These are phyloP conservation scores for Aristolochia californica DNA, from an alignment of 164 flowering plant species.

Conservation along the genomic window DNA sequence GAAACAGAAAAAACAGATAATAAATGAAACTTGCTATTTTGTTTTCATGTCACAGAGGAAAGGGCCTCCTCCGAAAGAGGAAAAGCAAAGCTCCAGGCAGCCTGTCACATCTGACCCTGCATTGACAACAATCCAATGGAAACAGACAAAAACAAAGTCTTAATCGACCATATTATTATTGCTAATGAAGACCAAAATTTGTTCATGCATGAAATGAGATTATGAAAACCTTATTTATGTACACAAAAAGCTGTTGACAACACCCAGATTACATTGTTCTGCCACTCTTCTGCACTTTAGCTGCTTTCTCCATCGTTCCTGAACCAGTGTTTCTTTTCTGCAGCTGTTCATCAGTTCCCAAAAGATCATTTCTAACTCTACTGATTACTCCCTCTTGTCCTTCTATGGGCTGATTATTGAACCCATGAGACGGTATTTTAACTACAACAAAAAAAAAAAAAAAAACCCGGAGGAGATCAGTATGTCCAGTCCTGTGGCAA, in stretches of 20 bases:
- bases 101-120: not conserved
- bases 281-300: not conserved
- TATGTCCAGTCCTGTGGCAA: slow-evolving; percentile 40
- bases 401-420: not conserved
- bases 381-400: not conserved
- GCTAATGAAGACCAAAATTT: no score
- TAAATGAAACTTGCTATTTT: not conserved
- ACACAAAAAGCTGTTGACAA: not conserved
- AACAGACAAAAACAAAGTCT: not conserved
- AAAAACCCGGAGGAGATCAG: slow-evolving; percentile 11
- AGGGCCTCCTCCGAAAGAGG: not conserved
- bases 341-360: not conserved
- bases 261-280: not conserved
- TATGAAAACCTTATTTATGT: not conserved
- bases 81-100: not conserved
- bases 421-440: not conserved
- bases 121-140: not conserved
- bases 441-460: not conserved
- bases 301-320: not conserved
- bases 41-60: not conserved
- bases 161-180: not conserved
- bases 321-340: not conserved
- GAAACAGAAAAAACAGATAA: no score
- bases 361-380: slow-evolving; percentile 1
- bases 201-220: not conserved